A percentile compares a stretch with the other conserved stretches of the same genome.
phyloP scores from a whole-genome alignment of 495 filamentous ascomycete genomes.

The Neurospora sp. region DNA sequence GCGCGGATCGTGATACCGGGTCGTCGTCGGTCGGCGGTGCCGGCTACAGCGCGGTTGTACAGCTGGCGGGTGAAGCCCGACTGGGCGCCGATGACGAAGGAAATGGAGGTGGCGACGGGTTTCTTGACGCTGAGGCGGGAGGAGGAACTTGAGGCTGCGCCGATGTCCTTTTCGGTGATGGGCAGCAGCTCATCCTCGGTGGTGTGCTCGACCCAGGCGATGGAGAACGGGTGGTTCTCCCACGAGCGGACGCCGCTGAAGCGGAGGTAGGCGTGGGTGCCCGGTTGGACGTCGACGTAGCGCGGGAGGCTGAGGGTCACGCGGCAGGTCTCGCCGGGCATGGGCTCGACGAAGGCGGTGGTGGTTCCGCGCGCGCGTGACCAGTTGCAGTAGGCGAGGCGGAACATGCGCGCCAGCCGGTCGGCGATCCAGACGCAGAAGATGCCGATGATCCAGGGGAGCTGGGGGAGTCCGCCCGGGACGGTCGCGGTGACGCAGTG shows the following conservation, averaged over 20 bases:
- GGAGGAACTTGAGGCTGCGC: neutral
- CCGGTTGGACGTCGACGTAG: slow-evolving; percentile 67
- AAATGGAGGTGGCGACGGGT: slow-evolving; percentile 25
- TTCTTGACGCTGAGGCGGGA: slow-evolving; percentile 8
- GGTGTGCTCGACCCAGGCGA: slow-evolving; percentile 64
- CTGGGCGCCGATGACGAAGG: slow-evolving; percentile 73
- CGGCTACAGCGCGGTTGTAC: slow-evolving; percentile 40
- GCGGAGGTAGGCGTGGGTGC: slow-evolving; percentile 83
- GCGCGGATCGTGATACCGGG: slow-evolving; percentile 27
- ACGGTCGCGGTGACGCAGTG: slow-evolving; percentile 45
- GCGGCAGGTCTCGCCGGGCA: slow-evolving; percentile 73
- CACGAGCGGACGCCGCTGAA: slow-evolving; percentile 64
- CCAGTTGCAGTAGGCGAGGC: slow-evolving; percentile 63
- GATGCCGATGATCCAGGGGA: slow-evolving; percentile 55
- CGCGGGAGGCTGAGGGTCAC: slow-evolving; percentile 74
- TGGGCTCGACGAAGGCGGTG: slow-evolving; percentile 59
- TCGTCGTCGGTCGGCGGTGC: neutral
- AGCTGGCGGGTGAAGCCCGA: slow-evolving; percentile 81
- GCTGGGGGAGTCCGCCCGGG: slow-evolving; percentile 46
- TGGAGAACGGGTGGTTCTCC: slow-evolving; percentile 89
- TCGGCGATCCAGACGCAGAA: slow-evolving; percentile 72
- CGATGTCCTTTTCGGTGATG: slow-evolving; percentile 19
- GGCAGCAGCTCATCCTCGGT: slow-evolving; percentile 18
- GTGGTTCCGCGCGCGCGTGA: slow-evolving; percentile 44
- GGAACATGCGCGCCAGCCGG: slow-evolving; percentile 55